These are phyloP conservation scores for Nadsonia starkeyi-henricii DNA, from an alignment of 1,139 yeast species.

Conservation along the genomic window DNA sequence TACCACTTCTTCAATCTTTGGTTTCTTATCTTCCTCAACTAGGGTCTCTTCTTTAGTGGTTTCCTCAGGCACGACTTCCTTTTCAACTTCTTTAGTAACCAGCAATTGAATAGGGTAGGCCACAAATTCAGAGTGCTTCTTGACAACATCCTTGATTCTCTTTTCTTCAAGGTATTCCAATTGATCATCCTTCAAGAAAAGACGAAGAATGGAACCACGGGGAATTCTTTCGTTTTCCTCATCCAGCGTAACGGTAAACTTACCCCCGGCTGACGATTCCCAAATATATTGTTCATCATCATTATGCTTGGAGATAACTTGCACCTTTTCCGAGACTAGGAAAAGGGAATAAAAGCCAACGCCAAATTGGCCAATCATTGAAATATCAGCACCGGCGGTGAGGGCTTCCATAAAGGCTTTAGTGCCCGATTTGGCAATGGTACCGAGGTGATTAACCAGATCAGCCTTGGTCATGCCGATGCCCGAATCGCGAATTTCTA, in stretches of 20 bases:
- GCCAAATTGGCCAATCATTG: slow-evolving; percentile 99
- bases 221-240: slow-evolving; percentile 68
- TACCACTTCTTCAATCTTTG: slow-evolving; percentile 51
- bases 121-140: slow-evolving; percentile 98
- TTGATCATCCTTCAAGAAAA: slow-evolving; percentile 98
- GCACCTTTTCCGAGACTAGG: slow-evolving; percentile 98
- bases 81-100: slow-evolving; percentile 97
- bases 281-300: slow-evolving; percentile 99
- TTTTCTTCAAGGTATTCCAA: slow-evolving; percentile 98
- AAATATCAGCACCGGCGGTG: slow-evolving; percentile 98
- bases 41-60: slow-evolving; percentile 37
- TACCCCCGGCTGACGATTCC: slow-evolving; percentile 99
- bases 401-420: slow-evolving; percentile 99
- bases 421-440: slow-evolving; percentile 99
- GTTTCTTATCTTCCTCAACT: slow-evolving; percentile 43
- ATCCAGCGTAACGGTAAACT: slow-evolving; percentile 91
- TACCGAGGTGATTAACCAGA: slow-evolving; percentile 97
- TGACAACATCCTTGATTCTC: slow-evolving; percentile 98
- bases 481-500: slow-evolving; percentile 98
- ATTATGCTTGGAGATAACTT: slow-evolving; percentile 95
- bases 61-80: slow-evolving; percentile 72
- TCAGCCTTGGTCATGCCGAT: slow-evolving; percentile 99
- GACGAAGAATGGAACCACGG: slow-evolving; percentile 93
- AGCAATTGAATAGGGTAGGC: slow-evolving; percentile 98
- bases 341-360: slow-evolving; percentile 99